phyloP scores from a whole-genome alignment of 352 stramenopile genomes.

The Aphanomyces stellatus region DNA sequence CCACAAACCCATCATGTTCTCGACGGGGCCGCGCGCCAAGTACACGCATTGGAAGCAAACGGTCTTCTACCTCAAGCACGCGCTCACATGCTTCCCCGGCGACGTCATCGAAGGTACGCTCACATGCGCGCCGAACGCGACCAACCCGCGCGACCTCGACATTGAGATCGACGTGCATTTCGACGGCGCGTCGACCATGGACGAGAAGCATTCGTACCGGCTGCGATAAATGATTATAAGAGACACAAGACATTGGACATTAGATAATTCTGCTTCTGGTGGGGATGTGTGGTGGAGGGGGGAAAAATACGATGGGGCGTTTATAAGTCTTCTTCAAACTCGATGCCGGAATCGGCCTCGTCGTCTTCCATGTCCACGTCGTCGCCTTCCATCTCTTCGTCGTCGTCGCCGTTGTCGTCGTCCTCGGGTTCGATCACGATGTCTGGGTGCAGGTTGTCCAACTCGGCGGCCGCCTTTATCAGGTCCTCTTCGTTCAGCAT shows the following conservation, averaged over 20 bases:
- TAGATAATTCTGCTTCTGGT: neutral
- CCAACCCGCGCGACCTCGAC: constrained; percentile 92
- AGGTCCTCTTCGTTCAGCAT: constrained; percentile 81
- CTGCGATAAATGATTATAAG: constrained; percentile 47
- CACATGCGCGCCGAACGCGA: constrained; percentile 80
- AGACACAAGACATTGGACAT: too few relatives aligned
- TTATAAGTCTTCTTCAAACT: constrained; percentile 34
- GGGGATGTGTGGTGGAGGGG: neutral
- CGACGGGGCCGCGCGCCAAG: constrained; percentile 86
- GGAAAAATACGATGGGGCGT: neutral
- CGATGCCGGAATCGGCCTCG: constrained; percentile 18
- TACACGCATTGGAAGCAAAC: constrained; percentile 99
- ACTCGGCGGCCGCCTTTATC: constrained; percentile 72
- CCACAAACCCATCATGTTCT: constrained; percentile 95
- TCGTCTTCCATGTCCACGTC: constrained; percentile 46
- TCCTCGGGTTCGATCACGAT: constrained; percentile 80
- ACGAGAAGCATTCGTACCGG: constrained; percentile 64
- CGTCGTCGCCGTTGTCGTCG: constrained; percentile 55
- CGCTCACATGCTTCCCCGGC: constrained; percentile 73
- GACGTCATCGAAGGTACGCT: constrained; percentile 88
- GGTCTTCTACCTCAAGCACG: constrained; percentile 91
- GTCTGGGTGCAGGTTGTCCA: constrained; percentile 84
- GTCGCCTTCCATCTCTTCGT: constrained; percentile 49
- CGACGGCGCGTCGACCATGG: constrained; percentile 61
- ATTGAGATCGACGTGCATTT: constrained; percentile 83